A percentile compares a stretch with the other conserved stretches of the same genome.
These are phyloP conservation scores for Ceratocystiopsis minuta DNA, from an alignment of 2,329 filamentous ascomycete species.

Conservation along the genomic window DNA sequence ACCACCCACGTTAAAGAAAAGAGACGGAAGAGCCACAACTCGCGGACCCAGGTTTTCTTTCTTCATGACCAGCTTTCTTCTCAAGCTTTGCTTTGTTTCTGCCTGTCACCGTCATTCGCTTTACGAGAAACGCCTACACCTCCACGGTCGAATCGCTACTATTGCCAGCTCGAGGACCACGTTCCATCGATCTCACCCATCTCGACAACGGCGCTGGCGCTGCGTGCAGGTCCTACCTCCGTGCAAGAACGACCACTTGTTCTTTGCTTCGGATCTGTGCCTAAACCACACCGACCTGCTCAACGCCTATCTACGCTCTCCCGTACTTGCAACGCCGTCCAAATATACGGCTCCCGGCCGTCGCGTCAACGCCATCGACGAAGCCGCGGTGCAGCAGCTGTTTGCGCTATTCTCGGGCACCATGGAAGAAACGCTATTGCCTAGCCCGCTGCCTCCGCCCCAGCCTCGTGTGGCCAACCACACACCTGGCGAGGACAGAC, in stretches of 20 bases:
- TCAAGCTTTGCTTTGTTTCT: constrained; percentile 28
- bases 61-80: constrained; percentile 29
- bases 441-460: constrained; percentile 1
- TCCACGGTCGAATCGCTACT: constrained; percentile 23
- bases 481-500: background rate
- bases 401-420: constrained; percentile 1
- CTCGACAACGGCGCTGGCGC: constrained; percentile 17
- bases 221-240: constrained; percentile 21
- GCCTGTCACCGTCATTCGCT: constrained; percentile 27
- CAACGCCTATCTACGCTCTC: background rate
- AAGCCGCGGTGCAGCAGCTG: constrained; percentile 8
- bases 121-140: constrained; percentile 24
- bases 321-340: background rate
- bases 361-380: constrained; percentile 7
- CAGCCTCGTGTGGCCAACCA: constrained; percentile 3
- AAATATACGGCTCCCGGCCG: too few species aligned
- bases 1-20: background rate
- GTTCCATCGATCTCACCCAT: constrained; percentile 12
- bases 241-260: constrained; percentile 14
- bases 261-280: constrained; percentile 1
- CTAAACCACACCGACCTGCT: background rate
- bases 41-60: constrained; percentile 6
- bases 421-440: constrained; percentile 5
- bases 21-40: too few species aligned
- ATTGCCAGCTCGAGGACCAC: constrained; percentile 22